Base-by-base conservation (phyloP, 2,329 filamentous ascomycete species). In the Aspergillus texensis region DNA sequence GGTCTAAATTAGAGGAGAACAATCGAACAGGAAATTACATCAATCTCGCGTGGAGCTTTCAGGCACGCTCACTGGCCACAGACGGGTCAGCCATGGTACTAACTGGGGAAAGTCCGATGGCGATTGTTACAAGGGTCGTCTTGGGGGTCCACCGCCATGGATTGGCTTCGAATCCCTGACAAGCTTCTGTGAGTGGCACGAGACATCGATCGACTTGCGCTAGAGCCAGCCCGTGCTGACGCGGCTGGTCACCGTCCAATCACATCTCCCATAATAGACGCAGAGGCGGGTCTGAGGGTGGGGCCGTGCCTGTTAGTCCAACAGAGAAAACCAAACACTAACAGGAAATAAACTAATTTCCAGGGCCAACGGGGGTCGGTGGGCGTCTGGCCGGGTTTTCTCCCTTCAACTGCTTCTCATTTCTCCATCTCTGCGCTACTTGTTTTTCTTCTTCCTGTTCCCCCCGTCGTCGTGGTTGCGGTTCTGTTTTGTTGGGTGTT, bases 111-210 rank as follows among this genome's bases (percentile, higher is more conserved):
- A 53, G 55, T 43, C 55, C 55, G 45, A 53, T 39, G 46, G 16
- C 55, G 60, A 60, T 57, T 45, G 57, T 57, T 57, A 56, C 63
- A 63, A 55, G 61, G 61, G 56, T 30, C 26, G 36, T 11, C 54
- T 62, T 54, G 26, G 48, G 14, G 46, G 16, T 43, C 41, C 57
- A 45, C 58, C 26, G 9, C 34, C 5, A 11, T 34, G 50, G 57
- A 57, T 62, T 60, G 57, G 57, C 28, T 41, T 39, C 21, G 43
- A 60, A 57, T 58, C 61, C 57, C 52, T 62, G 61, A 69, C 62
- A 69, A 69, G 67, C 67, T 68, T 68, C 67, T 48, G 55, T 52
- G 32, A 57, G 60, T 67, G 50, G 66, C 67, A 69, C 67, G 67
- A 69, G 67, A 68, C 64, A 65, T 56, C 52, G 65, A 67, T 68